Evolutionary conservation across 768 basidiomycete genomes (phyloP), one percentile per base, ranked within the genome.

Genomic region (Panaeolus cyanescens): DNA sequence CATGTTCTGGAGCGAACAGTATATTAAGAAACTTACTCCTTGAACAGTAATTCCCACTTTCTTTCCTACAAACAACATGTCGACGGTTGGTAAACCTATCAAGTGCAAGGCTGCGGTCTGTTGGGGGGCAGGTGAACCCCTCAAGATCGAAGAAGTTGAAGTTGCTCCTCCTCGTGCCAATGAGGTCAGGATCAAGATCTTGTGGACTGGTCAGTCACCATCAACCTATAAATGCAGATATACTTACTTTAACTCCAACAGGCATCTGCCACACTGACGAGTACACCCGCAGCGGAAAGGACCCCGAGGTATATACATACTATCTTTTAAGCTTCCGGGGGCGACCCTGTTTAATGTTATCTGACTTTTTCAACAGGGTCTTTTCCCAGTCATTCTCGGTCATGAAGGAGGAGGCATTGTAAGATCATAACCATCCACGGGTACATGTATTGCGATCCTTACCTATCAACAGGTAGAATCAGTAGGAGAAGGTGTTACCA

Each of bases 221-320:
- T 53, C 56, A 42, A 45, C 32, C 25, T 55, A 37, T 30, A 22
- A 56, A 12, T 56, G 36, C 12, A 17, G 30, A 37, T 15, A 22
- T 54, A 20, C 39, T 36, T 10, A 59, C 17, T 45, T 56, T 34
- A 37, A 28, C 53, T 40, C 33, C 34, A 4, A 17, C 40, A 92
- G 91, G 91, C 63, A 91, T 99, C 72, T 99, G 97, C 78, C 96
- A 99, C 76, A 98, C 96, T 70, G 96, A 99, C 70, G 95, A 96
- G 72, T 99, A 96, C 80, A 96, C 95, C 63, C 89, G 95, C 72
- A 95, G 93, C 72, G 95, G 96, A 59, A 91, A 91, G 75, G 96
- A 99, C 74, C 88, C 95, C 40, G 97, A 99, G 85, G 96, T 91
- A 72, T 57, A 70, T 40, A 32, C 15, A 33, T 58, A 4, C 17